These are phyloP conservation scores for Microthlaspi erraticum DNA, from an alignment of 345 rosid species.

Conservation along the genomic window DNA sequence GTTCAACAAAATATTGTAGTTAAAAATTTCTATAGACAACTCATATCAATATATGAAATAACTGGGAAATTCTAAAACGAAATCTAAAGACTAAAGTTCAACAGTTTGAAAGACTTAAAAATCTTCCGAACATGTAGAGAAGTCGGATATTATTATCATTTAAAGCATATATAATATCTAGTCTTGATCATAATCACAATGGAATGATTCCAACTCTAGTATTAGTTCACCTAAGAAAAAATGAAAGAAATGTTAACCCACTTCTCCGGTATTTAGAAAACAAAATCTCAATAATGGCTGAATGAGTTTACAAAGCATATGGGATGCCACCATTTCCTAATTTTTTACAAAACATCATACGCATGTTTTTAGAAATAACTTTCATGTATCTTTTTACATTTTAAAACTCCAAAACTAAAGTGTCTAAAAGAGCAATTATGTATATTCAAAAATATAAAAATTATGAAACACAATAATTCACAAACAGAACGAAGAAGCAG, in stretches of 20 bases:
- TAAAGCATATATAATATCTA: no score
- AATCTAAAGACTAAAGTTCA: no score
- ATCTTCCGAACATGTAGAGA: no score
- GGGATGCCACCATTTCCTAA: not conserved
- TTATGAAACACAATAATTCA: conserved; percentile 23
- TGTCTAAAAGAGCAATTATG: not conserved
- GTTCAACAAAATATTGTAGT: not conserved
- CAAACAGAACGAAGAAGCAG: conserved; percentile 30
- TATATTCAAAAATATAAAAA: not conserved
- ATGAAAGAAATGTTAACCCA: not conserved
- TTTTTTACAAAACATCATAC: not conserved
- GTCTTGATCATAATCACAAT: not conserved
- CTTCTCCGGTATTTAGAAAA: not conserved
- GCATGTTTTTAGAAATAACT: not conserved
- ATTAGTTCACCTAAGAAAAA: not conserved
- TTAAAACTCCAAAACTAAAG: not conserved
- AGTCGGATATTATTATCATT: no score
- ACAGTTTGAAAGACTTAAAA: no score
- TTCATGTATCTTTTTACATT: not conserved
- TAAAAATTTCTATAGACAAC: not conserved
- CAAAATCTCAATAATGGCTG: not conserved
- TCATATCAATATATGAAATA: no score
- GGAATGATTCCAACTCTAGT: no score
- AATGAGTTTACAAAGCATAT: not conserved
- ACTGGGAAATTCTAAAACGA: no score